Evolutionary conservation across 1,139 yeast genomes (phyloP), one percentile per base, ranked within the genome.

Genomic region (Debaryomyces psychrophilus): DNA sequence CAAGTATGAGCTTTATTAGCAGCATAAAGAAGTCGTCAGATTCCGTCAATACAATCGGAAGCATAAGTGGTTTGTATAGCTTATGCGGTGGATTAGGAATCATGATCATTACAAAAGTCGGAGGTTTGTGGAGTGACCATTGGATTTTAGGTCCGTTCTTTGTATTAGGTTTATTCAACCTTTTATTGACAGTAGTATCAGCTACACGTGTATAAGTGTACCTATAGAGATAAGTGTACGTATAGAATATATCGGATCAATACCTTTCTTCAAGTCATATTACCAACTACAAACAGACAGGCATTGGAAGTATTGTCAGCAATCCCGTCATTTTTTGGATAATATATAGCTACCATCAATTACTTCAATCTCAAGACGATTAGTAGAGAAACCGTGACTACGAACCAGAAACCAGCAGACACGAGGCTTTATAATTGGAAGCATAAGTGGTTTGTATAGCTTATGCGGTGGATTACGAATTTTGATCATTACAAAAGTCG

Each of bases 11-110:
- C 54, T 58, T 72, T 15, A 57, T 74, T 23, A 67, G 75, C 44
- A 59, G 65, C 5, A 64, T 57, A 58, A 55, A 60, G 12, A 56
- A 62, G 23, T 59, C 57, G 6, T 57, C 59, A 11, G 48, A 50
- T 28, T 28, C 41, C 2, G 8, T 22, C 7, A 14, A 37, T 37
- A 27, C 40, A 37, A 78, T 82, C 45, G 93, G 93, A 5, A 76
- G 88, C 5, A 75, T 86, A 36, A 78, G 86, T 47, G 93, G 93
- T 2, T 79, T 84, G 6, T 84, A 82, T 59, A 78, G 85, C 14
- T 74, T 86, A 45, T 69, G 77, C 54, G 90, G 90, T 7, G 90
- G 89, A 1, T 45, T 82, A n/a, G 93, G 93, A 1, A 83, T 85
- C 22, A 64, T 86, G 47, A 46, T 82, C 1, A 67, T 85, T 20